Conservation (phyloP, 441 rosid species). For the Rhodomyrtus psidioides region DNA sequence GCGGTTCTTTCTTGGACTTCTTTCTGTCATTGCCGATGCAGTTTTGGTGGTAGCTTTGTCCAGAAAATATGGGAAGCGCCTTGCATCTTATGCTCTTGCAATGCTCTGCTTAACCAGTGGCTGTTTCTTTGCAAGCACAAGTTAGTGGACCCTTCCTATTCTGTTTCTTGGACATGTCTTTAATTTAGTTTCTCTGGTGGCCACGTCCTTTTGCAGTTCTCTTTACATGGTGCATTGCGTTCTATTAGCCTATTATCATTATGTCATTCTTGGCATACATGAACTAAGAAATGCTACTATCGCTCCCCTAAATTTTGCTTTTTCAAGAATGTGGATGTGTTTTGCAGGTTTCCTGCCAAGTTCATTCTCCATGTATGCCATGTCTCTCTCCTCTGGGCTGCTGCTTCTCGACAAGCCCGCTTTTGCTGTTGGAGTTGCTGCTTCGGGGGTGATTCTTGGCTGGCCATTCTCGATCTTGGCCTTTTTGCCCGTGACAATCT, state of each 20-base stretch:
- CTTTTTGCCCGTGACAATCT: constrained; percentile 66
- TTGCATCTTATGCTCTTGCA: constrained; percentile 82
- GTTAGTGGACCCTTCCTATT: constrained; percentile 34
- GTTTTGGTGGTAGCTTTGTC: constrained; percentile 84
- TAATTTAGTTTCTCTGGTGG: constrained; percentile 2
- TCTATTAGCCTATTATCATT: background rate
- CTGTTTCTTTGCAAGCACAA: constrained; percentile 96
- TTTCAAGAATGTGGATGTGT: background rate
- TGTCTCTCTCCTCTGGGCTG: constrained; percentile 86
- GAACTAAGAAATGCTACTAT: background rate
- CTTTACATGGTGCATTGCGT: background rate
- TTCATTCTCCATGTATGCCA: constrained; percentile 95
- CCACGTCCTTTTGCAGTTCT: background rate
- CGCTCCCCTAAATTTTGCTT: background rate
- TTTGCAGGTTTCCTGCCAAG: constrained; percentile 86
- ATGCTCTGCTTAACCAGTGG: constrained; percentile 98
- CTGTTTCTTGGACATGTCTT: background rate
- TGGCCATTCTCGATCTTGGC: constrained; percentile 95
- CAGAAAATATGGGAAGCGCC: constrained; percentile 80
- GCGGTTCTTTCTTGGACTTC: constrained; percentile 74
- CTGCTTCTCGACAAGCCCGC: constrained; percentile 75
- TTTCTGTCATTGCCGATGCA: constrained; percentile 76
- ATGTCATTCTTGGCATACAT: background rate
- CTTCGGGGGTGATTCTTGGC: constrained; percentile 77
- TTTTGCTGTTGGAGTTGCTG: constrained; percentile 62